Conservation (phyloP, 2,329 filamentous ascomycete species). For the Aureobasidium musti region DNA sequence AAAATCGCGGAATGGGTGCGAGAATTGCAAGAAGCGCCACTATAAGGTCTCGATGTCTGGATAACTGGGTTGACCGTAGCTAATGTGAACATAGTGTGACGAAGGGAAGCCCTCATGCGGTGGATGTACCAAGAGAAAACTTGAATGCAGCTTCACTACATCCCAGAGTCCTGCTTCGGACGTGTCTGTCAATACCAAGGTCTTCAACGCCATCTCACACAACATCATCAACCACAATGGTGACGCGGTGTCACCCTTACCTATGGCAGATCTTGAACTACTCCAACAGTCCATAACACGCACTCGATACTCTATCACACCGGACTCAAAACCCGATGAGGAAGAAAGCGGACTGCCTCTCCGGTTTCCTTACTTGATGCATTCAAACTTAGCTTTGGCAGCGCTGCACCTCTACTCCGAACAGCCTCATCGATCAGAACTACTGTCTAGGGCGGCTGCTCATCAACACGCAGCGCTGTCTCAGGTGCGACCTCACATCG, state of each 20-base stretch:
- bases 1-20: neutral
- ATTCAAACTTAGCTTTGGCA: constrained; percentile 33
- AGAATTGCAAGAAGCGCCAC: constrained; percentile 21
- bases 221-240: constrained; percentile 21
- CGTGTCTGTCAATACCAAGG: constrained; percentile 7
- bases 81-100: constrained; percentile 32
- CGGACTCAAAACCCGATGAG: constrained; percentile 8
- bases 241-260: constrained; percentile 22
- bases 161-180: constrained; percentile 12
- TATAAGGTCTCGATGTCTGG: neutral
- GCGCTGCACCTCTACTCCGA: constrained; percentile 33
- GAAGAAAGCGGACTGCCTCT: constrained; percentile 25
- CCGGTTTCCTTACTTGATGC: constrained; percentile 32
- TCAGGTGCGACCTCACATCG: constrained; percentile 29
- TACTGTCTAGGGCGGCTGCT: constrained; percentile 26
- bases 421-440: constrained; percentile 18
- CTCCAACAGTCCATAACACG: constrained; percentile 32
- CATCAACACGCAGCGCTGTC: constrained; percentile 30
- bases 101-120: constrained; percentile 33
- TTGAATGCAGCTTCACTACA: constrained; percentile 31
- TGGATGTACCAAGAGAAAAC: constrained; percentile 32
- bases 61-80: neutral
- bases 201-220: constrained; percentile 21
- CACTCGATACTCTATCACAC: constrained; percentile 26
- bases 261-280: constrained; percentile 33